Percentiles rank a stretch among this genome's conserved stretches.
phyloP scores from a whole-genome alignment of 306 rosid genomes.

The Begonia loranthoides region DNA sequence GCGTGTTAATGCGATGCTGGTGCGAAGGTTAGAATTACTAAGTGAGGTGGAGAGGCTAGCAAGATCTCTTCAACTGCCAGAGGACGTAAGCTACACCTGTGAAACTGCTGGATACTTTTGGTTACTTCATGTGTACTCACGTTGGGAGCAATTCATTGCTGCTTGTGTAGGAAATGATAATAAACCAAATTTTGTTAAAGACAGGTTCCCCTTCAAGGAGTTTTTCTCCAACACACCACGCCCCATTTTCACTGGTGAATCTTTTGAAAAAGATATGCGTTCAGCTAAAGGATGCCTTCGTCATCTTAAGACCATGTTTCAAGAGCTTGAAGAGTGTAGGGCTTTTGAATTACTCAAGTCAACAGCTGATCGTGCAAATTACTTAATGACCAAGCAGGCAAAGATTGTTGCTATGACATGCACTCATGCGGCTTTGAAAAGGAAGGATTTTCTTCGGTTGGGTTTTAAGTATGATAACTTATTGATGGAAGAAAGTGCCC shows the following conservation, averaged over 20 bases:
- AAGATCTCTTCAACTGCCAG: constrained; percentile 92
- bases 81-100: constrained; percentile 96
- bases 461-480: constrained; percentile 99
- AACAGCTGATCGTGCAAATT: constrained; percentile 94
- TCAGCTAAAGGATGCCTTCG: constrained; percentile 82
- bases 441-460: constrained; percentile 87
- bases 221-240: constrained; percentile 55
- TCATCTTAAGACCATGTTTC: constrained; percentile 89
- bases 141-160: constrained; percentile 87
- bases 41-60: constrained; percentile 92
- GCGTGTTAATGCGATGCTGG: constrained; percentile 97
- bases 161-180: constrained; percentile 66
- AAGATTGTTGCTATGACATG: constrained; percentile 99
- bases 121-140: constrained; percentile 96
- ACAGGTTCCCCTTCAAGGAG: constrained; percentile 93
- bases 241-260: constrained; percentile 67
- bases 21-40: constrained; percentile 71
- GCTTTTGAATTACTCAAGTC: constrained; percentile 95
- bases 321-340: constrained; percentile 97
- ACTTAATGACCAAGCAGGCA: constrained; percentile 97
- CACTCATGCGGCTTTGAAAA: constrained; percentile 93
- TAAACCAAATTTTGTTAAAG: constrained; percentile 55
- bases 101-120: constrained; percentile 99
- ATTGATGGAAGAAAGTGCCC: constrained; percentile 99
- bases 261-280: constrained; percentile 82